A percentile compares a stretch with the other conserved stretches of the same genome.
Evolutionary conservation across 352 stramenopile genomes (phyloP).

Genomic region (Blastocystis sp.): DNA sequence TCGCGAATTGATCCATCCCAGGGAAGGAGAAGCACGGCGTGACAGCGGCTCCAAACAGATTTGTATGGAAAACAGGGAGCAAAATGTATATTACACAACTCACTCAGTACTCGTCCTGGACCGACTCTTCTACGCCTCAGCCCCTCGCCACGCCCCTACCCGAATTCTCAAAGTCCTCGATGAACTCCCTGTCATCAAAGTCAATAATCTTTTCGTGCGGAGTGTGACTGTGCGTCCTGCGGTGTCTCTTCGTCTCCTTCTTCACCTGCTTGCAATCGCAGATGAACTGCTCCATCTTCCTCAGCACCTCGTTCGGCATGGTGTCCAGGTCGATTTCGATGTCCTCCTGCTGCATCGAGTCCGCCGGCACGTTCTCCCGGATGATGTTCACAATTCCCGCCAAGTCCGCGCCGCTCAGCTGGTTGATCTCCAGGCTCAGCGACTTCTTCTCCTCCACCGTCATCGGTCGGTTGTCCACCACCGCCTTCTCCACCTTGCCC

Average conservation of each 20-base stretch:
- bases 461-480: conserved; percentile 43
- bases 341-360: conserved; percentile 53
- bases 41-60: too few species aligned
- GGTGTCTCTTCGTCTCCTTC: conserved; percentile 35
- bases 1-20: too few species aligned
- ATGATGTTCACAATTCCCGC: conserved; percentile 53
- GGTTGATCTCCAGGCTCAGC: conserved; percentile 45
- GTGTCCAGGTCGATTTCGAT: conserved; percentile 50
- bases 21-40: too few species aligned
- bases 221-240: conserved; percentile 42
- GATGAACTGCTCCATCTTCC: conserved; percentile 59
- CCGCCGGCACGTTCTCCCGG: conserved; percentile 14
- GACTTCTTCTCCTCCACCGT: conserved; percentile 67
- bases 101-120: conserved; percentile 44
- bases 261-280: conserved; percentile 39
- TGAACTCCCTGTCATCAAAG: conserved; percentile 61
- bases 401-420: conserved; percentile 85
- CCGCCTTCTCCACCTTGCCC: conserved; percentile 12
- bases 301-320: conserved; percentile 51
- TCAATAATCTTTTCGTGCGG: conserved; percentile 23
- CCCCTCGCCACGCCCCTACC: not conserved
- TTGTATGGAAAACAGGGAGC: not conserved
- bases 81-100: not conserved
- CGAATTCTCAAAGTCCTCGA: conserved; percentile 62
- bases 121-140: conserved; percentile 24